Conservation (phyloP, 2,329 filamentous ascomycete species). For the Fusarium sp. region DNA sequence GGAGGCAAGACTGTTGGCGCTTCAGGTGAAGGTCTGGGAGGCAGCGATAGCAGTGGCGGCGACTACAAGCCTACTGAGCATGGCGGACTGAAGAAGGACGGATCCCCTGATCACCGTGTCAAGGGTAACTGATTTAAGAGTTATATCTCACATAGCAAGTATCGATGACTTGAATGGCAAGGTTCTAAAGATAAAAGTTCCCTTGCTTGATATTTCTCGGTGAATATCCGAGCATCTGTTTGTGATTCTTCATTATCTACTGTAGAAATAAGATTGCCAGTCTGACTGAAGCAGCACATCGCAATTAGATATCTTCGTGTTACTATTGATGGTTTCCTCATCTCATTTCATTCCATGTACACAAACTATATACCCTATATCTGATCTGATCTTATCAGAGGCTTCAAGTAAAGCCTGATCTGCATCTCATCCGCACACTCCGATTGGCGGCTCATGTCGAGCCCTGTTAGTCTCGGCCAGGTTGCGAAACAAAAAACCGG, state of each 20-base stretch:
- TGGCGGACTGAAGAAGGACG: conserved; percentile 31
- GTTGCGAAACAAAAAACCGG: neutral
- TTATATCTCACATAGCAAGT: neutral
- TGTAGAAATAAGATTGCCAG: no score
- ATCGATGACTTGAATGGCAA: neutral
- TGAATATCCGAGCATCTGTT: no score
- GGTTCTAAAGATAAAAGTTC: neutral
- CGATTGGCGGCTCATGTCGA: neutral
- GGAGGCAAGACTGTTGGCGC: conserved; percentile 37
- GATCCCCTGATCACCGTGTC: conserved; percentile 28
- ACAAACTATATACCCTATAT: no score
- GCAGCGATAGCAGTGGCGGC: conserved; percentile 8
- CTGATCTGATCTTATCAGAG: neutral
- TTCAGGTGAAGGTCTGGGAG: conserved; percentile 10
- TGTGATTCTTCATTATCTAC: no score
- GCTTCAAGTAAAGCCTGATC: accelerated
- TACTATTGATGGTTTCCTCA: no score
- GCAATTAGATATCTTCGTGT: no score
- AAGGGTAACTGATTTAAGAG: conserved; percentile 18
- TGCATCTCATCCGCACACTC: neutral
- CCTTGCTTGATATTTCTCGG: no score
- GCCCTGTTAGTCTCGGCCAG: neutral
- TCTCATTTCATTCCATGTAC: neutral
- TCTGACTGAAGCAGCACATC: no score
- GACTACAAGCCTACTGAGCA: conserved; percentile 39